phyloP scores from a whole-genome alignment of 1,139 yeast species.

The Ogataea hybrid region DNA sequence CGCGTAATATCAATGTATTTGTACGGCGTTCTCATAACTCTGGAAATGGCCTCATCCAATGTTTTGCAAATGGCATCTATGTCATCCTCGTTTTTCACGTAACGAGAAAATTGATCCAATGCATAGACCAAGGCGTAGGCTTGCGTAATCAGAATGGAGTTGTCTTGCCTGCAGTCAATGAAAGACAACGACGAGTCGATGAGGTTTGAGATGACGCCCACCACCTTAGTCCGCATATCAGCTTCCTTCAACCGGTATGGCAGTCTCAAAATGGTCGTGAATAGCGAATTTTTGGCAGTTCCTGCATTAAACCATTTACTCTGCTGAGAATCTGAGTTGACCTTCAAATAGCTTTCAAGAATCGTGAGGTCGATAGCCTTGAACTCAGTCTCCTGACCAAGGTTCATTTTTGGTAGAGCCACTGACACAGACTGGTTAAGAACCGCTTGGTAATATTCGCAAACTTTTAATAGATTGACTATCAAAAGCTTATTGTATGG shows the following conservation, averaged over 20 bases:
- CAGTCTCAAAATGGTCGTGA: slow-evolving; percentile 28
- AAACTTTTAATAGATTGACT: slow-evolving; percentile 27
- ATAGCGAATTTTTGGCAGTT: slow-evolving; percentile 25
- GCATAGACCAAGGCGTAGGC: slow-evolving; percentile 28
- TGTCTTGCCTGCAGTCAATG: slow-evolving; percentile 16
- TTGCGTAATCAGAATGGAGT: slow-evolving; percentile 22
- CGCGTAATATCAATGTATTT: slow-evolving; percentile 73
- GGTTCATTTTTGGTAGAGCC: slow-evolving; percentile 13
- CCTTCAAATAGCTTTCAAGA: slow-evolving; percentile 43
- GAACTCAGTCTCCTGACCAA: slow-evolving; percentile 30
- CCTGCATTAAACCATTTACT: slow-evolving; percentile 32
- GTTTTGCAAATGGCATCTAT: slow-evolving; percentile 49
- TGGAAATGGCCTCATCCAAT: slow-evolving; percentile 70
- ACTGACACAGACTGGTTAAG: slow-evolving; percentile 20
- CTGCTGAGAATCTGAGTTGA: slow-evolving; percentile 23
- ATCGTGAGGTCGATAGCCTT: slow-evolving; percentile 52
- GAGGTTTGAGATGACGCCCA: slow-evolving; percentile 27
- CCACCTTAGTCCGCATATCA: slow-evolving; percentile 21
- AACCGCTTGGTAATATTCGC: slow-evolving; percentile 20
- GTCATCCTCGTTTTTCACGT: slow-evolving; percentile 13
- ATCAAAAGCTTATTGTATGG: slow-evolving; percentile 40
- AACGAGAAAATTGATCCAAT: slow-evolving; percentile 17
- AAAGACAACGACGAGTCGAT: slow-evolving; percentile 25
- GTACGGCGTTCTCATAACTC: slow-evolving; percentile 73
- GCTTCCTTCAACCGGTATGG: slow-evolving; percentile 25